phyloP scores from a whole-genome alignment of 495 filamentous ascomycete species.

The Acidiella bohemica region DNA sequence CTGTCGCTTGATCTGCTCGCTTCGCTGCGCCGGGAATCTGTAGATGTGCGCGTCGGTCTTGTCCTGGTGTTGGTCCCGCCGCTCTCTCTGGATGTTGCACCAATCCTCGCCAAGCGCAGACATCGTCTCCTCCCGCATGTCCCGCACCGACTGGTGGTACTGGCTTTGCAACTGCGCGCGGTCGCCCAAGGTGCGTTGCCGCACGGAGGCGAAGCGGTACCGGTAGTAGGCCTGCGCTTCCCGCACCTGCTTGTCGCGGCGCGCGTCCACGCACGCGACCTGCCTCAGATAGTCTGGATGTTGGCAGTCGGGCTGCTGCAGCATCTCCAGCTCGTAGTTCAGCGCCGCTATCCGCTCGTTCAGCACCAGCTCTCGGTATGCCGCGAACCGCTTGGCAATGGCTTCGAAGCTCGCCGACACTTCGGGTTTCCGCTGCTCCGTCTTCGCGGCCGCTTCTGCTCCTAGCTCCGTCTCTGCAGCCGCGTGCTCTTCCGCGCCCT shows the following conservation, averaged over 20 bases:
- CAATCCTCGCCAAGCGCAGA: slow-evolving; percentile 69
- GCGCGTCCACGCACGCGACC: slow-evolving; percentile 67
- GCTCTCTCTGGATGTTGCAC: slow-evolving; percentile 83
- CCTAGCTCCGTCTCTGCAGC: slow-evolving; percentile 6
- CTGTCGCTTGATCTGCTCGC: slow-evolving; percentile 63
- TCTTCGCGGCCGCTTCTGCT: slow-evolving; percentile 16
- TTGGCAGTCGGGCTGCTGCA: slow-evolving; percentile 58
- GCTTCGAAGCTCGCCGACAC: slow-evolving; percentile 12
- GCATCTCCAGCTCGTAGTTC: slow-evolving; percentile 62
- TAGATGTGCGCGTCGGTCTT: slow-evolving; percentile 55
- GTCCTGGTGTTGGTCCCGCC: slow-evolving; percentile 53
- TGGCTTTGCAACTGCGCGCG: slow-evolving; percentile 73
- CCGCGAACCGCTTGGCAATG: slow-evolving; percentile 14
- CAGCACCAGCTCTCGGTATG: slow-evolving; percentile 42
- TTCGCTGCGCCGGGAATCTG: slow-evolving; percentile 51
- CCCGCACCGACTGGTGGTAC: slow-evolving; percentile 69
- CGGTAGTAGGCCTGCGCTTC: slow-evolving; percentile 56
- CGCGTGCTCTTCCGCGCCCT: slow-evolving; percentile 2
- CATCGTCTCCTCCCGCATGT: slow-evolving; percentile 65
- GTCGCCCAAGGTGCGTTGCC: slow-evolving; percentile 62
- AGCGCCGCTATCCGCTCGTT: slow-evolving; percentile 63
- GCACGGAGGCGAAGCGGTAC: slow-evolving; percentile 56
- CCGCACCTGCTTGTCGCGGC: slow-evolving; percentile 64
- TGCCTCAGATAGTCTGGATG: slow-evolving; percentile 81
- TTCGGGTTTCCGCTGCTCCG: slow-evolving; percentile 16